A percentile compares a stretch with the other conserved stretches of the same genome.
phyloP scores from a whole-genome alignment of 1,284 basidiomycete genomes.

The Rhodotorula sp. region DNA sequence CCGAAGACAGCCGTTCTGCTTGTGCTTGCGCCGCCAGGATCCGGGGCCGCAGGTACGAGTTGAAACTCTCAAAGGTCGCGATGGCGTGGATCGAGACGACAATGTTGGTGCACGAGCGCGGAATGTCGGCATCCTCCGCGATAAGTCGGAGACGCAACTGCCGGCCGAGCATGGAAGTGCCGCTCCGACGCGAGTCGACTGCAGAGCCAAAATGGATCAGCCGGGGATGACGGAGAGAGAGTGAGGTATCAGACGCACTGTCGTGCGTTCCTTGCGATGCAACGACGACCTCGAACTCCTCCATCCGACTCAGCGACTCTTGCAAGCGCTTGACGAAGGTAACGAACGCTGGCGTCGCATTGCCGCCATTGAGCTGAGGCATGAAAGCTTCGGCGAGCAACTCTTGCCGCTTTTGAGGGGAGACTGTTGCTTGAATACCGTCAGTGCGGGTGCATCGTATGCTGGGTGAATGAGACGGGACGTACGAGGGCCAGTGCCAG shows the following conservation, averaged over 20 bases:
- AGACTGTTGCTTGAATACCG: conserved; percentile 14
- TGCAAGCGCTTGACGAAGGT: conserved; percentile 91
- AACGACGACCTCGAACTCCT: conserved; percentile 88
- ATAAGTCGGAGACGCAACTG: conserved; percentile 83
- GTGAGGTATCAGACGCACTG: conserved; percentile 55
- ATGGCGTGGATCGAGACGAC: conserved; percentile 95
- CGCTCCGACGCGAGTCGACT: conserved; percentile 76
- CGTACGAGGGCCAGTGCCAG: conserved; percentile 57
- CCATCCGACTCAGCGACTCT: conserved; percentile 86
- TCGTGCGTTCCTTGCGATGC: conserved; percentile 68
- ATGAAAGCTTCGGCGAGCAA: conserved; percentile 36
- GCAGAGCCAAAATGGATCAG: neutral
- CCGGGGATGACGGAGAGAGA: too few relatives aligned
- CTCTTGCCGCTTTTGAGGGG: conserved; percentile 29
- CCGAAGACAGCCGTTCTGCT: conserved; percentile 31
- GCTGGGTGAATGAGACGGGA: neutral
- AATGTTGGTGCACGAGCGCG: conserved; percentile 78
- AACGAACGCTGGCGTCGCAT: conserved; percentile 60
- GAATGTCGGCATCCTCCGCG: conserved; percentile 80
- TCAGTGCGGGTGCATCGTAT: too few relatives aligned
- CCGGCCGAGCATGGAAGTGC: conserved; percentile 78
- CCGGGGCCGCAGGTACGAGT: conserved; percentile 87
- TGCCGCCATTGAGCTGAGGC: conserved; percentile 19
- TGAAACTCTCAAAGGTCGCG: conserved; percentile 89
- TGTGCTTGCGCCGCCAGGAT: conserved; percentile 67